Percentiles rank a stretch among this genome's conserved stretches.
phyloP scores from a whole-genome alignment of 1,284 basidiomycete species.

The Ustilago cynodontis region DNA sequence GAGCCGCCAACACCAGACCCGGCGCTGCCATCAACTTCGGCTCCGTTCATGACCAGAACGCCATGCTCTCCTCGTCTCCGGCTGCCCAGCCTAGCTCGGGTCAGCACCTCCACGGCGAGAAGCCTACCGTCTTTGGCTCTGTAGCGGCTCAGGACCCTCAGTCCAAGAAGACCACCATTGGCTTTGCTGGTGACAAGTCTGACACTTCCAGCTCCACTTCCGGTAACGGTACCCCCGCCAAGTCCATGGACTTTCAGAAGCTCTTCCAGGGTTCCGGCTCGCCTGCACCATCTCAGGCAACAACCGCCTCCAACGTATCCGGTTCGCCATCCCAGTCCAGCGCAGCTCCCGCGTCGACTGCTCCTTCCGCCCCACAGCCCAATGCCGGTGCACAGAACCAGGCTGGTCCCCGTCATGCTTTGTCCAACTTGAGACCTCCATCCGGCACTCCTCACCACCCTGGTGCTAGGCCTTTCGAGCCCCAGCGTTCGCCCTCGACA shows the following conservation, averaged over 20 bases:
- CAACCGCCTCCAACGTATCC: conserved; percentile 39
- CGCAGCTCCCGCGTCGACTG: conserved; percentile 37
- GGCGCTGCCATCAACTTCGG: conserved; percentile 70
- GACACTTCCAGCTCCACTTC: conserved; percentile 73
- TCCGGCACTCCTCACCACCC: conserved; percentile 49
- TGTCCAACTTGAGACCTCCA: conserved; percentile 55
- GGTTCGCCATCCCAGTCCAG: conserved; percentile 43
- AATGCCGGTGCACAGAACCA: conserved; percentile 26
- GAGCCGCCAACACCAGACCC: conserved; percentile 39
- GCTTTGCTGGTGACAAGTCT: conserved; percentile 70
- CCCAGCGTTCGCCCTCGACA: conserved; percentile 54
- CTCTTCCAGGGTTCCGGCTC: conserved; percentile 65
- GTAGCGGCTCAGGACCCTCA: conserved; percentile 64
- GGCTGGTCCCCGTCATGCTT: conserved; percentile 37
- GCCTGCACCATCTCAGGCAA: conserved; percentile 39
- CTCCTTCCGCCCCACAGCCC: conserved; percentile 38
- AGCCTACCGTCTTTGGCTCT: conserved; percentile 70
- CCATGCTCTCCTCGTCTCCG: conserved; percentile 70
- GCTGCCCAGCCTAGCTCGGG: conserved; percentile 68
- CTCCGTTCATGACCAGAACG: conserved; percentile 70
- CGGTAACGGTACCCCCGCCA: conserved; percentile 50
- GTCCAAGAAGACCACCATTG: conserved; percentile 63
- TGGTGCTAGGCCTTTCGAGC: conserved; percentile 55
- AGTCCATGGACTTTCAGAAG: conserved; percentile 68
- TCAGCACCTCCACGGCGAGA: conserved; percentile 64